These are phyloP conservation scores for Setomelanomma holmii DNA, from an alignment of 2,329 filamentous ascomycete species.

Conservation along the genomic window DNA sequence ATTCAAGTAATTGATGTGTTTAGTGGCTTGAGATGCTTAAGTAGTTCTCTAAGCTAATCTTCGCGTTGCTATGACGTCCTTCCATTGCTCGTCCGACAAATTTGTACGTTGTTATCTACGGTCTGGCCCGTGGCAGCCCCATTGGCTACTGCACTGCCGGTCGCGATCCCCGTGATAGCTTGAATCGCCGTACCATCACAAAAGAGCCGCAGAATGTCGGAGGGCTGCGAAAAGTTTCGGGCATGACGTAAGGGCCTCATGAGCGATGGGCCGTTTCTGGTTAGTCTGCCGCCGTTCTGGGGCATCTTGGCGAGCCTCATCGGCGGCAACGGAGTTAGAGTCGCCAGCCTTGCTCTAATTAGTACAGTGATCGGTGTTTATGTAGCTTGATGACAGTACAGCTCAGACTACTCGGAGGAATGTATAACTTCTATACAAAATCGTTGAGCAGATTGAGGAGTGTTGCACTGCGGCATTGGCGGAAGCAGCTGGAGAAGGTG, in stretches of 20 bases:
- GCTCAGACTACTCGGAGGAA: not conserved
- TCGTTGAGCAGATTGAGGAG: not conserved
- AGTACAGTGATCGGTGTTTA: not conserved
- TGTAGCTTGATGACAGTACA: not conserved
- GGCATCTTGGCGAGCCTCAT: not conserved
- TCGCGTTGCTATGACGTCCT: not conserved
- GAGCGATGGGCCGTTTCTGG: not conserved
- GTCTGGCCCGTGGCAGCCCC: not conserved
- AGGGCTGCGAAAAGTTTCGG: constrained; percentile 11
- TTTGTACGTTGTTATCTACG: not conserved
- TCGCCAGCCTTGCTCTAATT: not conserved
- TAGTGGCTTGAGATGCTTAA: not conserved
- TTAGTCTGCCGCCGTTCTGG: not conserved
- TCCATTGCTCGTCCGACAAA: not conserved
- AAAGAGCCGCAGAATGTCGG: constrained; percentile 4
- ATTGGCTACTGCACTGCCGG: constrained; percentile 4
- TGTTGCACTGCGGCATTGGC: not conserved
- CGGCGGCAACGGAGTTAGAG: constrained; percentile 1
- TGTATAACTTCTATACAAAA: not conserved
- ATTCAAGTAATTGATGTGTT: not conserved
- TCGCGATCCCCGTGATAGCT: not conserved
- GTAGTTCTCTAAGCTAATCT: not conserved
- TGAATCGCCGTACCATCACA: not conserved
- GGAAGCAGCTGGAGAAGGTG: not conserved
- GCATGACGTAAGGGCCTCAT: not conserved